A percentile compares a stretch with the other conserved stretches of the same genome.
These are phyloP conservation scores for Epichloe typhina DNA, from an alignment of 2,329 filamentous ascomycete species.

Conservation along the genomic window DNA sequence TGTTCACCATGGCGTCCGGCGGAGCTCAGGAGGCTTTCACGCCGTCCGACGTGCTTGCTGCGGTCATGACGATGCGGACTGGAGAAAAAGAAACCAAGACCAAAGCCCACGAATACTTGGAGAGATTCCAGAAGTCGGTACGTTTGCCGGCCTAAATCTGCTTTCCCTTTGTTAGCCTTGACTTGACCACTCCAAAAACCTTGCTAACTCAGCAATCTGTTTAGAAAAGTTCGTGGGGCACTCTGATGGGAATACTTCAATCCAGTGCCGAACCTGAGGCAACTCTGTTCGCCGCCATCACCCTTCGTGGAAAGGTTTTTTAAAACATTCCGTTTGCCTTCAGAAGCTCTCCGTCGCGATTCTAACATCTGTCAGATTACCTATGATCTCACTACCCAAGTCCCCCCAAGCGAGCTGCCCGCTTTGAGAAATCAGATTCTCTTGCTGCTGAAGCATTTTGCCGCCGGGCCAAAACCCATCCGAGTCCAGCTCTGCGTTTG, in stretches of 20 bases:
- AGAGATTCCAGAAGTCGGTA: constrained; percentile 97
- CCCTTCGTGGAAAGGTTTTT: constrained; percentile 86
- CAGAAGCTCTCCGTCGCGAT: too few relatives aligned
- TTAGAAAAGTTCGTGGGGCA: constrained; percentile 81
- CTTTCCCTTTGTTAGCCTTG: not conserved
- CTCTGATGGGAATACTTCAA: constrained; percentile 76
- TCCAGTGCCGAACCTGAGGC: constrained; percentile 69
- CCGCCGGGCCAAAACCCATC: constrained; percentile 69
- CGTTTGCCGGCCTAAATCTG: constrained; percentile 6
- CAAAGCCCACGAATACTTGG: constrained; percentile 80
- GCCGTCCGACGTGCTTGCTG: constrained; percentile 63
- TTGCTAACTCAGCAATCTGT: constrained; percentile 3
- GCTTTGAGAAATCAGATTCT: constrained; percentile 76
- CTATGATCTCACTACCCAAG: constrained; percentile 79
- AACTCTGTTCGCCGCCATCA: constrained; percentile 91
- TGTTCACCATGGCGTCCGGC: constrained; percentile 49
- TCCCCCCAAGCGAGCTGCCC: constrained; percentile 59
- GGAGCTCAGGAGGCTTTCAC: constrained; percentile 58
- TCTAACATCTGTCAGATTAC: constrained; percentile 54
- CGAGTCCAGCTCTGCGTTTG: constrained; percentile 90
- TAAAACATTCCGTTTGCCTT: not conserved
- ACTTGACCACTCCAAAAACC: not conserved
- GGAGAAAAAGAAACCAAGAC: constrained; percentile 72
- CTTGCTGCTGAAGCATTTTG: constrained; percentile 66
- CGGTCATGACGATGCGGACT: constrained; percentile 84